phyloP scores from a whole-genome alignment of 2,329 filamentous ascomycete genomes.

The Stagonosporopsis tanaceti region DNA sequence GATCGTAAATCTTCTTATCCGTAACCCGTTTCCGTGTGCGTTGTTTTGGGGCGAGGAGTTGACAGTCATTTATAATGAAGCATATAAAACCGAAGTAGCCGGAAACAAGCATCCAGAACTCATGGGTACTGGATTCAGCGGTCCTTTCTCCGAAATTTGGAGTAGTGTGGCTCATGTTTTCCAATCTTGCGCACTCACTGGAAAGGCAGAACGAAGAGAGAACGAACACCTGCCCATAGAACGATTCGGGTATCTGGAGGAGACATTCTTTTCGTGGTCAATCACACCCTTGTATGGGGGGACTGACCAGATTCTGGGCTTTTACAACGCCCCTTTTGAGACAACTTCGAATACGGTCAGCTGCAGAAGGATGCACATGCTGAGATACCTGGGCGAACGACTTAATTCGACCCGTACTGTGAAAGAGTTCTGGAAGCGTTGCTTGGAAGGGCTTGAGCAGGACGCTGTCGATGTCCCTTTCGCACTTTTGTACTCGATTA shows the following conservation, averaged over 20 bases:
- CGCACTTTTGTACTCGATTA: slow-evolving; percentile 44
- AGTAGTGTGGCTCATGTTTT: slow-evolving; percentile 47
- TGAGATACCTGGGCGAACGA: slow-evolving; percentile 51
- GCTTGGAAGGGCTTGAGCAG: slow-evolving; percentile 58
- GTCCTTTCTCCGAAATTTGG: slow-evolving; percentile 52
- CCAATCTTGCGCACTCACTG: slow-evolving; percentile 39
- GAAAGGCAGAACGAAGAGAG: slow-evolving; percentile 36
- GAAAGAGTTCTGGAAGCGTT: slow-evolving; percentile 57
- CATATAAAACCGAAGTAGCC: slow-evolving; percentile 45
- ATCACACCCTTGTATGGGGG: slow-evolving; percentile 52
- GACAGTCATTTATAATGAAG: slow-evolving; percentile 52
- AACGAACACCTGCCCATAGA: slow-evolving; percentile 43
- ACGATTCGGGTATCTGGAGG: slow-evolving; percentile 40
- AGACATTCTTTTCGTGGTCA: slow-evolving; percentile 55
- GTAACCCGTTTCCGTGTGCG: slow-evolving; percentile 40
- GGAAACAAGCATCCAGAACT: slow-evolving; percentile 42
- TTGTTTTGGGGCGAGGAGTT: slow-evolving; percentile 55
- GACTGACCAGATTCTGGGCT: slow-evolving; percentile 43
- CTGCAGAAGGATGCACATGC: slow-evolving; percentile 49
- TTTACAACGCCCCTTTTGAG: slow-evolving; percentile 47
- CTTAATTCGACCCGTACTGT: slow-evolving; percentile 39
- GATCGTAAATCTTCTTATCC: slow-evolving; percentile 42
- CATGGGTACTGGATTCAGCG: slow-evolving; percentile 44
- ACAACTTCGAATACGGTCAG: slow-evolving; percentile 51
- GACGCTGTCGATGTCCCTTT: slow-evolving; percentile 45